Base-by-base conservation (phyloP, 371 early-diverging fungal species). In the Parasitella parasitica region DNA sequence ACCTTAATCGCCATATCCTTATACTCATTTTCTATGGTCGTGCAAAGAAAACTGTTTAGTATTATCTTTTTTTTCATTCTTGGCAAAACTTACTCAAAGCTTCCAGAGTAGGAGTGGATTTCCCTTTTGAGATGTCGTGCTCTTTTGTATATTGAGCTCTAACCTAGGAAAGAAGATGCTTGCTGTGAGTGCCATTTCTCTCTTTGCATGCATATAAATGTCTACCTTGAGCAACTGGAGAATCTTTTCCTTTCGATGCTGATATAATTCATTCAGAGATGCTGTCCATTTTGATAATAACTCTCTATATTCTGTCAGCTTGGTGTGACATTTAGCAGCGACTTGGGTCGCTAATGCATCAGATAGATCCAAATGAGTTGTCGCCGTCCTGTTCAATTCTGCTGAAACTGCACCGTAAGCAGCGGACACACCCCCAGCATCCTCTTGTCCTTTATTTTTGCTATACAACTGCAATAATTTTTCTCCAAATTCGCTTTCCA, bases 401-500 rank as follows among this genome's bases (percentile, higher is more conserved):
- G 39, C 41, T 15, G 67, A 53, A 8, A 80, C 55, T 6, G 72
- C 51, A 12, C 59, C 30, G 11, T 68, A 53, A 6, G 70, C 71
- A 12, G 48, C 35, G 6, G 51, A 8, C 11, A 69, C n/a, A 12
- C 63, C 62, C 15, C 30, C 27, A 15, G 43, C 49, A 26, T 57
- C 54, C 3, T 34, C n/a, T 35, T 66, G 34, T 30, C 18, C 12
- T 16, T 46, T 36, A 26, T 36, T 43, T 12, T 18, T 16, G 12
- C 34, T 39, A 4, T 64, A 57, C 32, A 76, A 36, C 2, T 28
- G 18, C 58, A 68, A 46, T 13, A 78, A 28, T 32, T 72, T 69
- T 54, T 73, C 64, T 2, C 79, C 76, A 66, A 65, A 73, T 46
- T 67, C 78, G 11, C 57, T 63, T 38, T 78, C 78, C 16, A 74